phyloP scores from a whole-genome alignment of 2,329 filamentous ascomycete species.

The Xylariomycetidae sp. region DNA sequence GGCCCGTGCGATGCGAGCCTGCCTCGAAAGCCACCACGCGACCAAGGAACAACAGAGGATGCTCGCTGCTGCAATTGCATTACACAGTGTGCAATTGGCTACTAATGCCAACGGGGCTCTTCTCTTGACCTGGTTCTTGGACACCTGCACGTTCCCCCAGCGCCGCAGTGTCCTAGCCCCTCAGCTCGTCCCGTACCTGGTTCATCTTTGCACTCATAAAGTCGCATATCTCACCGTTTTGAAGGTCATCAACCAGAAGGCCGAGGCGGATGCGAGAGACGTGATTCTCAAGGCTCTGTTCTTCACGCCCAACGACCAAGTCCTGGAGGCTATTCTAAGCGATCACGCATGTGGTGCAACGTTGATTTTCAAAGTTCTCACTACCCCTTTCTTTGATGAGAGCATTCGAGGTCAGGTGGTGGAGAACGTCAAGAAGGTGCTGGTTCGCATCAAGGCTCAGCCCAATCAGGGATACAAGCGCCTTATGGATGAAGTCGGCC shows the following conservation, averaged over 20 bases:
- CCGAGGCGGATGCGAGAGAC: slow-evolving; percentile 87
- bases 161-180: slow-evolving; percentile 89
- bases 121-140: slow-evolving; percentile 93
- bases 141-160: slow-evolving; percentile 93
- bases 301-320: slow-evolving; percentile 81
- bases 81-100: slow-evolving; percentile 93
- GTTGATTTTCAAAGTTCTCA: slow-evolving; percentile 96
- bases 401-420: slow-evolving; percentile 81
- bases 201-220: slow-evolving; percentile 96
- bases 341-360: slow-evolving; percentile 92
- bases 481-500: slow-evolving; percentile 94
- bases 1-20: slow-evolving; percentile 92
- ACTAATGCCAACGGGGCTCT: slow-evolving; percentile 95
- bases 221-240: slow-evolving; percentile 95
- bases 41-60: slow-evolving; percentile 94
- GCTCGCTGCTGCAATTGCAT: slow-evolving; percentile 89
- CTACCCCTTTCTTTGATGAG: slow-evolving; percentile 96
- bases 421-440: slow-evolving; percentile 85
- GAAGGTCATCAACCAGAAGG: slow-evolving; percentile 97
- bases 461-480: slow-evolving; percentile 96
- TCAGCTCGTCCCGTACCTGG: slow-evolving; percentile 84
- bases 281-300: slow-evolving; percentile 87
- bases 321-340: slow-evolving; percentile 82
- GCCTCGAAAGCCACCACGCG: slow-evolving; percentile 90
- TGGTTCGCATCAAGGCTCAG: slow-evolving; percentile 86